Evolutionary conservation across 1,139 yeast species (phyloP).

Genomic region (Yamadazyma dushanensis): DNA sequence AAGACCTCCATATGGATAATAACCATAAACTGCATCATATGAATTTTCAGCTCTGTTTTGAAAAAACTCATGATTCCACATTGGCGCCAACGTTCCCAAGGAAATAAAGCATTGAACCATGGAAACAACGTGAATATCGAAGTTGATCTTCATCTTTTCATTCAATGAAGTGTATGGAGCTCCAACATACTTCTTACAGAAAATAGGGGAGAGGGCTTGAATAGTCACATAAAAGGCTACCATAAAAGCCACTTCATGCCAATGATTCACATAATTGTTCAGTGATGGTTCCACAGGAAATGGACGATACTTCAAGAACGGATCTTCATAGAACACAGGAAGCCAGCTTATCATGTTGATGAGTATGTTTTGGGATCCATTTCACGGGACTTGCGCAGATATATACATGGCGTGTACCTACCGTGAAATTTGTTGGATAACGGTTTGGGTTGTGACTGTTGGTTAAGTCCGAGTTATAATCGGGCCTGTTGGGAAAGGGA

Average conservation of each 20-base stretch:
- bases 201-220: conserved; percentile 42
- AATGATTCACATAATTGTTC: conserved; percentile 39
- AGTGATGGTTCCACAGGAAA: conserved; percentile 38
- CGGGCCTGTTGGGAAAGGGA: no score
- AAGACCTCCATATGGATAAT: conserved; percentile 72
- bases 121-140: conserved; percentile 87
- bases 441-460: no score
- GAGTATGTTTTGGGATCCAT: not conserved
- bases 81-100: conserved; percentile 53
- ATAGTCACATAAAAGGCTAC: conserved; percentile 39
- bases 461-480: no score
- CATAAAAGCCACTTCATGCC: conserved; percentile 53
- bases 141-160: conserved; percentile 58
- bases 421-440: not conserved
- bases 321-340: conserved; percentile 41
- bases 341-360: conserved; percentile 1
- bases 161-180: conserved; percentile 48
- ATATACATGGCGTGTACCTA: not conserved
- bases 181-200: conserved; percentile 37
- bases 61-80: conserved; percentile 52
- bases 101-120: conserved; percentile 76
- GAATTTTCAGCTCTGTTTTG: conserved; percentile 48
- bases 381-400: no score
- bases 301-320: conserved; percentile 47
- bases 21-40: conserved; percentile 51